phyloP scores from a whole-genome alignment of 75 land plant species.

The Pinus tabuliformis region DNA sequence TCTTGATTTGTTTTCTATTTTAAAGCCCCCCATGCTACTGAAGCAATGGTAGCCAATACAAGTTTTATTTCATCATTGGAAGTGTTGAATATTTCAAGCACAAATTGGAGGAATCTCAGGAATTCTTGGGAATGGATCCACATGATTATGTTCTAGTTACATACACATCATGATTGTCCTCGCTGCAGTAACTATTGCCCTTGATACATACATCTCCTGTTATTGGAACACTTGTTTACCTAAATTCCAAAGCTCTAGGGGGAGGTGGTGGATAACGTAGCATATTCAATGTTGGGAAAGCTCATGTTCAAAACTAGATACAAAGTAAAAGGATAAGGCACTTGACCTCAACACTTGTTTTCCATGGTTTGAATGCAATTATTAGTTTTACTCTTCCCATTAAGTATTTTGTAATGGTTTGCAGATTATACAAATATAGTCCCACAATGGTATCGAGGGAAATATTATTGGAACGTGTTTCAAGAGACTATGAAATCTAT shows the following conservation, averaged over 20 bases:
- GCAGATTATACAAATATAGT: no score
- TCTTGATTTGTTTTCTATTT: no score
- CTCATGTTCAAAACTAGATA: constrained; percentile 51
- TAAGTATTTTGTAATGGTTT: background rate
- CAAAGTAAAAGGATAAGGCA: constrained; percentile 51
- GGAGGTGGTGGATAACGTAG: constrained; percentile 51
- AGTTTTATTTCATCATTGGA: constrained; percentile 50
- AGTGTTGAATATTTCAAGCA: constrained; percentile 59
- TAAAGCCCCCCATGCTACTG: no score
- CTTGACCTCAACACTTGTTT: background rate
- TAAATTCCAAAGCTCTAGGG: constrained; percentile 28
- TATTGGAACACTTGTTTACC: constrained; percentile 41
- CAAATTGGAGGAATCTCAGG: constrained; percentile 56
- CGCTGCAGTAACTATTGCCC: constrained; percentile 40
- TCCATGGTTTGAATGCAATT: background rate
- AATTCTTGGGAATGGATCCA: constrained; percentile 33
- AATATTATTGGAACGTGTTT: no score
- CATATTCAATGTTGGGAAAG: constrained; percentile 53
- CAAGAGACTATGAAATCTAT: no score
- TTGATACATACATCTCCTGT: constrained; percentile 41
- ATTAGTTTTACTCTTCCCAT: background rate
- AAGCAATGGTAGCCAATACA: constrained; percentile 13
- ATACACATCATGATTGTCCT: constrained; percentile 38
- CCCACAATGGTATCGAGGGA: no score
- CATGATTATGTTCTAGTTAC: constrained; percentile 46